Conservation (phyloP, 2,329 filamentous ascomycete species). For the Colletotrichum spinosum region DNA sequence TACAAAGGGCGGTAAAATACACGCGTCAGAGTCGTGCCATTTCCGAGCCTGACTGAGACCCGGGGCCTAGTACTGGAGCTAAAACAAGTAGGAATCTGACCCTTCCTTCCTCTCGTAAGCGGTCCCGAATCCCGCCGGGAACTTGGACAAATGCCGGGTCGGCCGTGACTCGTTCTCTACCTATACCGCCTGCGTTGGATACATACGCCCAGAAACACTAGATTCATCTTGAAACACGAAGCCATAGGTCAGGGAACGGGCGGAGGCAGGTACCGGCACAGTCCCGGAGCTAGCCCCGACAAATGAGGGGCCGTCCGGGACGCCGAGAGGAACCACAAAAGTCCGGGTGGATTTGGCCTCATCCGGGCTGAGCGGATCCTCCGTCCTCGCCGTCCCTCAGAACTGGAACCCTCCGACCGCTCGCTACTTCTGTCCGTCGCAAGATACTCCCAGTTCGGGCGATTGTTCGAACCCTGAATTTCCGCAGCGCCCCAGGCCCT, state of each 20-base stretch:
- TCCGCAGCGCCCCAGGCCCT: no score
- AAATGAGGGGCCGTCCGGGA: conserved; percentile 1
- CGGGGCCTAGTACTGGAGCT: neutral
- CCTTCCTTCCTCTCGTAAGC: neutral
- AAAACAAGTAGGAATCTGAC: conserved; percentile 9
- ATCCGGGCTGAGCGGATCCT: conserved; percentile 11
- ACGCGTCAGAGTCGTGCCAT: conserved; percentile 28
- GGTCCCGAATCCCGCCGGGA: conserved; percentile 15
- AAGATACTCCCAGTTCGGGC: conserved; percentile 2
- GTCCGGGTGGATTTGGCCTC: neutral
- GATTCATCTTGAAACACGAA: no score
- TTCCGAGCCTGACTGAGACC: conserved; percentile 5
- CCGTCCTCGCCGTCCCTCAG: conserved; percentile 11
- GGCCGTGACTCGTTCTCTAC: neutral
- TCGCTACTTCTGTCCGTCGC: no score
- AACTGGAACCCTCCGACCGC: neutral
- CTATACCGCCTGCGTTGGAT: neutral
- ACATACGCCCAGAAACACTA: neutral
- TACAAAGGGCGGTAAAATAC: neutral
- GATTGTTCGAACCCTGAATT: neutral
- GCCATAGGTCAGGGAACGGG: conserved; percentile 2
- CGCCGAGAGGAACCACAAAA: neutral
- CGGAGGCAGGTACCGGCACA: neutral
- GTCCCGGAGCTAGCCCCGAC: conserved; percentile 1
- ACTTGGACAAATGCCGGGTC: neutral